Conservation (phyloP, 805 yeast genomes). For the Yarrowia sp. region DNA sequence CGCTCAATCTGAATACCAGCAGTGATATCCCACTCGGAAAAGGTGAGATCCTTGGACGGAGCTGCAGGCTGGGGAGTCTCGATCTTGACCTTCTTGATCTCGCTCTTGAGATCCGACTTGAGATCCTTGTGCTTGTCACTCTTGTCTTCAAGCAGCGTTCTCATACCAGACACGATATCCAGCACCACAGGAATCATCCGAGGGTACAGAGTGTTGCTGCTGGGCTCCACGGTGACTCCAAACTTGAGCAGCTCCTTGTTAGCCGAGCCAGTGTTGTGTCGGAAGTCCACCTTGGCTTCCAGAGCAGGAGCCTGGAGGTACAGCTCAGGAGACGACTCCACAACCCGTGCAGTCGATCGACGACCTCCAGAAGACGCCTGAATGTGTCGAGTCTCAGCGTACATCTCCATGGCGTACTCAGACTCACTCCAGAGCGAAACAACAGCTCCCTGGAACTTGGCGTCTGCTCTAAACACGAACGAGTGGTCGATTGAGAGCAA, state of each 20-base stretch:
- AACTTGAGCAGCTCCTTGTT: slow-evolving; percentile 48
- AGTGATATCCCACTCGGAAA: slow-evolving; percentile 63
- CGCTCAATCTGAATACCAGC: slow-evolving; percentile 69
- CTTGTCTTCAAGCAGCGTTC: slow-evolving; percentile 2
- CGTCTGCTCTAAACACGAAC: slow-evolving; percentile 30
- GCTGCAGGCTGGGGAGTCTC: slow-evolving; percentile 12
- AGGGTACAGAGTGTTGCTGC: slow-evolving; percentile 73
- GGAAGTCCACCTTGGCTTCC: slow-evolving; percentile 62
- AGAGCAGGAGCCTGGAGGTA: slow-evolving; percentile 79
- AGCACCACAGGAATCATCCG: slow-evolving; percentile 78
- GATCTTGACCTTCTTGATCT: slow-evolving; percentile 21
- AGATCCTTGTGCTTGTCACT: slow-evolving; percentile 2
- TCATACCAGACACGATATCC: slow-evolving; percentile 54
- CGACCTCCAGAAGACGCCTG: slow-evolving; percentile 25
- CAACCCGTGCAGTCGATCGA: slow-evolving; percentile 9
- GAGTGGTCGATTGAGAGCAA: slow-evolving; percentile 29
- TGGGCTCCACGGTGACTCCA: slow-evolving; percentile 68
- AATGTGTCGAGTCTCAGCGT: slow-evolving; percentile 2
- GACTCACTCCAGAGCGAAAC: slow-evolving; percentile 44
- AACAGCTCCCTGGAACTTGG: slow-evolving; percentile 46
- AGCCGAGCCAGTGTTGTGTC: slow-evolving; percentile 40
- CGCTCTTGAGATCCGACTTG: slow-evolving; percentile 9
- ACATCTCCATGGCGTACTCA: slow-evolving; percentile 40
- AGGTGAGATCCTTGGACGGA: slow-evolving; percentile 41
- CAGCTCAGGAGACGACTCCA: slow-evolving; percentile 49